These are phyloP conservation scores for Hanseniaspora clermontiae DNA, from an alignment of 805 yeast genomes.

Conservation along the genomic window DNA sequence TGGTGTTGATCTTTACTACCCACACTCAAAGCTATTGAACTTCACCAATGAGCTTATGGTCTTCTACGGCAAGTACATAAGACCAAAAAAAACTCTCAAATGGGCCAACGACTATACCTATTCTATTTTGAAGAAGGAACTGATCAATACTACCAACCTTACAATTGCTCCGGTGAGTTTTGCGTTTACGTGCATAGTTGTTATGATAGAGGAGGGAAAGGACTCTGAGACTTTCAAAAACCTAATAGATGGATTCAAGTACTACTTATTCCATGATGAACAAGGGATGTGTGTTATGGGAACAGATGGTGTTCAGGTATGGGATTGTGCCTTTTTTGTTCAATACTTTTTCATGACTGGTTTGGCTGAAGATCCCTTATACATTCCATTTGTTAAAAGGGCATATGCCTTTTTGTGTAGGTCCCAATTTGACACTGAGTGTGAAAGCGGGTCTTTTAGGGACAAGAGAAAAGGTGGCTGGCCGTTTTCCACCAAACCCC, in stretches of 20 bases:
- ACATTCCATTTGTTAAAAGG: slow-evolving; percentile 45
- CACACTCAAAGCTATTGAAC: slow-evolving; percentile 64
- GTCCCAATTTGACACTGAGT: slow-evolving; percentile 75
- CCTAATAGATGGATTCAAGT: slow-evolving; percentile 51
- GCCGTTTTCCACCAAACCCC: slow-evolving; percentile 92
- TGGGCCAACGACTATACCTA: slow-evolving; percentile 42
- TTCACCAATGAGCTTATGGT: slow-evolving; percentile 46
- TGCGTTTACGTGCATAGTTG: slow-evolving; percentile 67
- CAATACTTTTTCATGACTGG: slow-evolving; percentile 77
- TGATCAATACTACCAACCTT: slow-evolving; percentile 61
- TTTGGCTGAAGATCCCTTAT: slow-evolving; percentile 55
- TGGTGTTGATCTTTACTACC: slow-evolving; percentile 86
- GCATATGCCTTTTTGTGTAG: slow-evolving; percentile 62
- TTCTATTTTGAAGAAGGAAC: slow-evolving; percentile 59
- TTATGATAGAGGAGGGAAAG: slow-evolving; percentile 56
- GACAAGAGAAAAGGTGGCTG: slow-evolving; percentile 81
- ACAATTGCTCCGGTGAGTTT: slow-evolving; percentile 91
- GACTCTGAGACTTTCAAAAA: slow-evolving; percentile 48
- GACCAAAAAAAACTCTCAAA: slow-evolving; percentile 63
- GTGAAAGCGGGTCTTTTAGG: slow-evolving; percentile 64
- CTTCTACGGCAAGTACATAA: slow-evolving; percentile 52
- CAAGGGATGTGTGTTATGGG: slow-evolving; percentile 92
- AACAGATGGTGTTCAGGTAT: slow-evolving; percentile 91
- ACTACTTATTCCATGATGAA: slow-evolving; percentile 70
- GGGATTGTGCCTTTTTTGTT: slow-evolving; percentile 89